phyloP scores from a whole-genome alignment of 441 rosid genomes.

The Biscutella laevigata region DNA sequence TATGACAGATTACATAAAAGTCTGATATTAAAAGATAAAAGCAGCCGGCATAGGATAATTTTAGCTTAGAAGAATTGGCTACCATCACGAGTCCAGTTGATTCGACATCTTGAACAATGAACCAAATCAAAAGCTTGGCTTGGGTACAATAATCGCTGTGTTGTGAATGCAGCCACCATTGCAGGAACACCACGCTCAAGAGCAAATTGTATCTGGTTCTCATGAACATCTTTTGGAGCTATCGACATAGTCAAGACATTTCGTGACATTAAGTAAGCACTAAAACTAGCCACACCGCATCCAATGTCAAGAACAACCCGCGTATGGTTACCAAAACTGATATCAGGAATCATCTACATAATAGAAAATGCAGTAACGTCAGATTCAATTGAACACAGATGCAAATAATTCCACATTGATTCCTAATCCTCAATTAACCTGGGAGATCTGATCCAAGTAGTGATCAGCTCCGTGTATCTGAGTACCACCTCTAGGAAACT shows the following conservation, averaged over 20 bases:
- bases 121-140: constrained; percentile 96
- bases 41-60: neutral
- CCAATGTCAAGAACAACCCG: constrained; percentile 83
- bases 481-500: constrained; percentile 97
- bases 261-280: constrained; percentile 76
- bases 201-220: constrained; percentile 98
- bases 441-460: constrained; percentile 76
- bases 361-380: constrained; percentile 14
- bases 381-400: constrained; percentile 11
- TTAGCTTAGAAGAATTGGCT: constrained; percentile 19
- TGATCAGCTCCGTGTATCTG: constrained; percentile 96
- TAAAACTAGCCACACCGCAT: constrained; percentile 98
- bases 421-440: constrained; percentile 35
- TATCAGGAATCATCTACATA: constrained; percentile 71
- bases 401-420: neutral
- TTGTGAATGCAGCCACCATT: constrained; percentile 90
- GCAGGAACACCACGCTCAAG: constrained; percentile 99
- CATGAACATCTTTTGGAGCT: constrained; percentile 98
- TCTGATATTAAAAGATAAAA: neutral
- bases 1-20: neutral
- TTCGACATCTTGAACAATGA: constrained; percentile 97
- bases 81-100: constrained; percentile 99
- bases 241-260: constrained; percentile 75
- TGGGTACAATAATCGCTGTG: constrained; percentile 65
- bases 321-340: constrained; percentile 61